A percentile compares a stretch with the other conserved stretches of the same genome.
Evolutionary conservation across 257 asterid genomes (phyloP).

Genomic region (Salvia splendens): DNA sequence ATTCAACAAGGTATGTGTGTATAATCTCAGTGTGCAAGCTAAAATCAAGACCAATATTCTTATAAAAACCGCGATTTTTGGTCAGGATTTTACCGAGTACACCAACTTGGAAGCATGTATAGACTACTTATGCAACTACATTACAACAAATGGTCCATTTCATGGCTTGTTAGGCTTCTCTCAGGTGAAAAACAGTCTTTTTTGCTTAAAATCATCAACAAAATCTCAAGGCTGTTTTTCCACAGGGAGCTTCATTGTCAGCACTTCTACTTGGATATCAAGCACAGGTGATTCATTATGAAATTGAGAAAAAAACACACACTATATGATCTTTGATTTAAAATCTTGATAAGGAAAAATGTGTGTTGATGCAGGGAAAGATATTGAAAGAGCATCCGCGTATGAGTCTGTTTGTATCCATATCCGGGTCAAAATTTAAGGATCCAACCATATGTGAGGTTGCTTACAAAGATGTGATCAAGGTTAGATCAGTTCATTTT

Average conservation of each 20-base stretch:
- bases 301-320: neutral
- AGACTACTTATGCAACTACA: slow-evolving; percentile 49
- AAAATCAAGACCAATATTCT: neutral
- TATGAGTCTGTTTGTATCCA: slow-evolving; percentile 49
- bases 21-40: neutral
- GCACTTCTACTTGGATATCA: slow-evolving; percentile 62
- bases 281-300: slow-evolving; percentile 47
- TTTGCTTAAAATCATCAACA: slow-evolving; percentile 1
- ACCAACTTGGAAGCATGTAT: slow-evolving; percentile 64
- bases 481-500: slow-evolving; percentile 58
- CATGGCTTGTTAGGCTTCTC: slow-evolving; percentile 71
- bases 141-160: slow-evolving; percentile 59
- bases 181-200: slow-evolving; percentile 38
- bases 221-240: neutral
- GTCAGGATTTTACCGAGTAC: slow-evolving; percentile 66
- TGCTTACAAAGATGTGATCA: slow-evolving; percentile 58
- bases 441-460: slow-evolving; percentile 47
- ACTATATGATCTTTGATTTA: neutral
- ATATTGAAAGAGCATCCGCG: slow-evolving; percentile 58
- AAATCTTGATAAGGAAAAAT: neutral
- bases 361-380: slow-evolving; percentile 44
- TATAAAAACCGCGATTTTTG: neutral
- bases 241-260: slow-evolving; percentile 59
- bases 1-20: slow-evolving; percentile 45
- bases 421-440: slow-evolving; percentile 67